Percentiles rank a stretch among this genome's conserved stretches.
phyloP scores from a whole-genome alignment of 129 eudicot species.

The Saussurea involucrata region DNA sequence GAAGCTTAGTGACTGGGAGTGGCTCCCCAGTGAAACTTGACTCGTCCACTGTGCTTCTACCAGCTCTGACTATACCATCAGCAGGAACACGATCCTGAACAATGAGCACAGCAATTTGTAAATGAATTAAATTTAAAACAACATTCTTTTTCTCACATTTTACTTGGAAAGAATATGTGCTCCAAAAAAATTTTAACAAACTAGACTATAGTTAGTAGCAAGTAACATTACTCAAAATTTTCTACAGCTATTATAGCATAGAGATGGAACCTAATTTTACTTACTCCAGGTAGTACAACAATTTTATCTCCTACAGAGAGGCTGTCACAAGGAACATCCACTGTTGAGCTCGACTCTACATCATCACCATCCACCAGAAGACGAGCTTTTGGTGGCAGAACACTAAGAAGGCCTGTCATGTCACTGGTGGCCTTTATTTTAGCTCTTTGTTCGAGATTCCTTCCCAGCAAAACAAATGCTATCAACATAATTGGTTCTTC shows the following conservation, averaged over 20 bases:
- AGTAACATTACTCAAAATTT: background rate
- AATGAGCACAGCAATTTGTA: constrained; percentile 19
- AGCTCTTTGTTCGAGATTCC: constrained; percentile 98
- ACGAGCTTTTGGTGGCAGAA: constrained; percentile 96
- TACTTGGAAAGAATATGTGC: background rate
- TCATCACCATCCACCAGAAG: constrained; percentile 56
- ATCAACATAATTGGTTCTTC: constrained; percentile 98
- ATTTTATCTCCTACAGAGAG: constrained; percentile 91
- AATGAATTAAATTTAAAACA: background rate
- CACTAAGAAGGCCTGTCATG: constrained; percentile 86
- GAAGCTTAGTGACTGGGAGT: constrained; percentile 90
- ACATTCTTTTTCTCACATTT: background rate
- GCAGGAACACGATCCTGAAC: constrained; percentile 96
- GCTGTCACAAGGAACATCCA: constrained; percentile 86
- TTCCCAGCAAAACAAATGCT: constrained; percentile 93
- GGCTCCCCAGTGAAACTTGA: constrained; percentile 99
- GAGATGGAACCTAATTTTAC: constrained; percentile 23
- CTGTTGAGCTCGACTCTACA: constrained; percentile 58
- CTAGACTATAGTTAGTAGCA: background rate
- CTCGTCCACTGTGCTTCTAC: constrained; percentile 97
- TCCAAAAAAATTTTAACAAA: background rate
- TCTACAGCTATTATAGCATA: background rate
- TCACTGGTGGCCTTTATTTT: constrained; percentile 97
- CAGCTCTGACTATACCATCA: constrained; percentile 93
- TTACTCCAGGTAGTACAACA: constrained; percentile 92